phyloP scores from a whole-genome alignment of 768 basidiomycete genomes.

The Lentinula lateritia region DNA sequence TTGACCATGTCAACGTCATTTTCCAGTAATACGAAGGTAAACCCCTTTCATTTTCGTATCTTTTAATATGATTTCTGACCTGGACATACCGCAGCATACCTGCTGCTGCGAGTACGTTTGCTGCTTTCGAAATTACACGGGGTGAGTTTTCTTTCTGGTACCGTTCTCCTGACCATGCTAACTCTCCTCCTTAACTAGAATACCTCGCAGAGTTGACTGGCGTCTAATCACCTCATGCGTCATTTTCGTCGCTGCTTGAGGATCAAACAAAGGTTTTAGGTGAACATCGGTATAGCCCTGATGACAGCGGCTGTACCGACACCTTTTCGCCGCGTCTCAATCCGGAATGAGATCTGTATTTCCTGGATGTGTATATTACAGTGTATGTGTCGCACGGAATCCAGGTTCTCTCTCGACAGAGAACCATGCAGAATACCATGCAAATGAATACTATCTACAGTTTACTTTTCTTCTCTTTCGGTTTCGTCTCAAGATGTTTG shows the following conservation, averaged over 20 bases:
- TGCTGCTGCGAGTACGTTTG: constrained; percentile 87
- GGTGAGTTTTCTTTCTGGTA: neutral
- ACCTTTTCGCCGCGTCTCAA: too few species aligned
- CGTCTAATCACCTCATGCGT: too few species aligned
- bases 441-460: neutral
- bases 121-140: constrained; percentile 3
- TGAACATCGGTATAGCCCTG: too few species aligned
- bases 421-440: too few species aligned
- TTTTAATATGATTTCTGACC: neutral
- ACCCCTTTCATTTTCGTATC: neutral
- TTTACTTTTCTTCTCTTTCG: neutral
- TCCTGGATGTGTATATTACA: too few species aligned
- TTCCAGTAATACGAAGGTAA: constrained; percentile 60
- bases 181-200: neutral
- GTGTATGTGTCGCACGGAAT: neutral
- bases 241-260: too few species aligned
- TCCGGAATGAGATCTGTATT: too few species aligned
- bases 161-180: neutral
- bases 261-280: too few species aligned
- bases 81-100: constrained; percentile 57
- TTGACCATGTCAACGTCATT: neutral
- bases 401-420: too few species aligned
- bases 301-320: too few species aligned
- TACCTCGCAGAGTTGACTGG: constrained; percentile 2
- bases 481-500: neutral